Evolutionary conservation across 75 land plant genomes (phyloP).

Genomic region (Adiantum capillusveneris): DNA sequence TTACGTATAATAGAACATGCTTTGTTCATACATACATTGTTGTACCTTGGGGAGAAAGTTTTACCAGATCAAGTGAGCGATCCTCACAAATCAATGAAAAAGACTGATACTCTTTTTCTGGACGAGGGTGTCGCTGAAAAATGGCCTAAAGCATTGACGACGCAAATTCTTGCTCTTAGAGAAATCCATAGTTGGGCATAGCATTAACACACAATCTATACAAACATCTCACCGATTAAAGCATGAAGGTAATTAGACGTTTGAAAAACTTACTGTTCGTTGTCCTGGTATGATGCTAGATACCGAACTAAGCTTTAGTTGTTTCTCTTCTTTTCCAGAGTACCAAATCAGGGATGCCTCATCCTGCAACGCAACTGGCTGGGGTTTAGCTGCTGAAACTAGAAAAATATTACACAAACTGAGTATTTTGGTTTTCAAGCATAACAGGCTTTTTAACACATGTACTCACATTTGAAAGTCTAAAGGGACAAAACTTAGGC

Average conservation of each 20-base stretch:
- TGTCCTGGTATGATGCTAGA: slow-evolving; percentile 84
- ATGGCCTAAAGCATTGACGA: slow-evolving; percentile 53
- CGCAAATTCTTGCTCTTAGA: background rate
- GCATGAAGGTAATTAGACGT: background rate
- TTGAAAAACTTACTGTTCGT: slow-evolving; percentile 60
- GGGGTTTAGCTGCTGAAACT: too few relatives aligned
- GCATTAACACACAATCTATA: background rate
- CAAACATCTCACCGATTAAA: background rate
- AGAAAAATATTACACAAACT: background rate
- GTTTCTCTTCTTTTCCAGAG: slow-evolving; percentile 83
- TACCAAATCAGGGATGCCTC: slow-evolving; percentile 71
- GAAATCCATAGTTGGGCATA: background rate
- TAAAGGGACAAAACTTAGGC: slow-evolving; percentile 82
- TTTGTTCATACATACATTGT: too few relatives aligned
- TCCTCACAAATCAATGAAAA: slow-evolving; percentile 84
- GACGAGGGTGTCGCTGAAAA: slow-evolving; percentile 92
- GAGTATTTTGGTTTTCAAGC: background rate
- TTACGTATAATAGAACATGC: too few relatives aligned
- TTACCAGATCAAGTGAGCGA: slow-evolving; percentile 89
- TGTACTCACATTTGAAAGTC: slow-evolving; percentile 59
- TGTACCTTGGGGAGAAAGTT: slow-evolving; percentile 6
- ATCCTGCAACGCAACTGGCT: slow-evolving; percentile 43
- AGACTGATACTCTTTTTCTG: slow-evolving; percentile 95
- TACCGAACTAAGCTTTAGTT: slow-evolving; percentile 66
- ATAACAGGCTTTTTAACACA: background rate